These are phyloP conservation scores for Torulaspora delbrueckii DNA, from an alignment of 805 yeast genomes.

Conservation along the genomic window DNA sequence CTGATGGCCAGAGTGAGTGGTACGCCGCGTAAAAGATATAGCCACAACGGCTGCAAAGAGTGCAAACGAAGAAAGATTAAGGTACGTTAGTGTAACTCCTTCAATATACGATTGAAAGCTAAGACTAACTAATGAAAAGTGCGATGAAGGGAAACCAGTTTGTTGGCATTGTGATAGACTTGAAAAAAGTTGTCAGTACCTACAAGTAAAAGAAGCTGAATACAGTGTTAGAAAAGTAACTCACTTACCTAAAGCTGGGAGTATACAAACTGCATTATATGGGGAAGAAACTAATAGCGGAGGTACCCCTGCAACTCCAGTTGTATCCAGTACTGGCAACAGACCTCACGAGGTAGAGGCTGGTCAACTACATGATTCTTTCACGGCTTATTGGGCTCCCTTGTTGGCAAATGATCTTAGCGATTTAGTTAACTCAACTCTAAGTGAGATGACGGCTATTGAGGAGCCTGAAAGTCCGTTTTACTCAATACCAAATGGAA, in stretches of 20 bases:
- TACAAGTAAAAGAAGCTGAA: background rate
- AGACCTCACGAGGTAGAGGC: background rate
- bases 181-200: constrained; percentile 2
- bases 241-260: background rate
- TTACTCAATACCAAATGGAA: constrained; percentile 1
- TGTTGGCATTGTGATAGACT: constrained; percentile 9
- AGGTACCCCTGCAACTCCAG: background rate
- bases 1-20: background rate
- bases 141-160: constrained; percentile 7
- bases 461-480: background rate
- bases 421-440: constrained; percentile 1
- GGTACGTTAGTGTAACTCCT: constrained; percentile 1
- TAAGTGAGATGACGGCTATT: constrained; percentile 4
- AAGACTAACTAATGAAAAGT: constrained; percentile 3
- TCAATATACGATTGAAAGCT: background rate
- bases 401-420: constrained; percentile 5
- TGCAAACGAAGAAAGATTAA: constrained; percentile 6
- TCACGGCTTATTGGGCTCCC: background rate
- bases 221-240: background rate
- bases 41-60: constrained; percentile 7
- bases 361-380: background rate
- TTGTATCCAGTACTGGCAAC: background rate
- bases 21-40: background rate
- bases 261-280: background rate
- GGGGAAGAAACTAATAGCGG: background rate